These are phyloP conservation scores for Citrus cavaleriei DNA, from an alignment of 345 rosid species.

Conservation along the genomic window DNA sequence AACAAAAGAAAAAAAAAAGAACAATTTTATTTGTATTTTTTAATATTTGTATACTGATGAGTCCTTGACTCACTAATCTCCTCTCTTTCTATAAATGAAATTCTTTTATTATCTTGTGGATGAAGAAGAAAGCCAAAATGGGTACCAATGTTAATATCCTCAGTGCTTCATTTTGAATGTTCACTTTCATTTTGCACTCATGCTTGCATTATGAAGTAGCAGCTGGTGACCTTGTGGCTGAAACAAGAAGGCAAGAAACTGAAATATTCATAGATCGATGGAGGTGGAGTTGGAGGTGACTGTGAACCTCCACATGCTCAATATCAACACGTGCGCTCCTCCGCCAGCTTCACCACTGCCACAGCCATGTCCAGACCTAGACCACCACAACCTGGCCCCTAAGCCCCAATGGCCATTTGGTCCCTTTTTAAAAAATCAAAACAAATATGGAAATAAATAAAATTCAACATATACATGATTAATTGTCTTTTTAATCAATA, in stretches of 20 bases:
- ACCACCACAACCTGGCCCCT: not conserved
- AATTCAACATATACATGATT: no score
- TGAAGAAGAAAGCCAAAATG: constrained; percentile 7
- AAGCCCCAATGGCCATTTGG: no score
- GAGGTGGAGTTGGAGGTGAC: not conserved
- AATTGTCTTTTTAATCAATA: no score
- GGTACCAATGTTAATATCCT: not conserved
- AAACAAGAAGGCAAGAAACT: not conserved
- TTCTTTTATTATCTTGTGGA: not conserved
- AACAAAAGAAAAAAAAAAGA: not conserved
- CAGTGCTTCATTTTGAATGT: not conserved
- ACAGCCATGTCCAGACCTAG: not conserved
- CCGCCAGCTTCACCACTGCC: fast-evolving
- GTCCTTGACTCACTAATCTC: not conserved
- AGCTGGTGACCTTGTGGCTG: not conserved
- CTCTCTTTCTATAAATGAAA: not conserved
- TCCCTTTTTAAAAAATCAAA: not conserved
- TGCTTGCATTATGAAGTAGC: not conserved
- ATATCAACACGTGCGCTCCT: not conserved
- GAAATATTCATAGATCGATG: constrained; percentile 20
- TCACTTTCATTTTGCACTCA: not conserved
- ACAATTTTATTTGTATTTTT: no score
- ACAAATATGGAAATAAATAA: no score
- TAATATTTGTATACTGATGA: not conserved
- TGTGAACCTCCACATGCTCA: constrained; percentile 8